Conservation (phyloP, 345 rosid species). For the Adansonia digitata region DNA sequence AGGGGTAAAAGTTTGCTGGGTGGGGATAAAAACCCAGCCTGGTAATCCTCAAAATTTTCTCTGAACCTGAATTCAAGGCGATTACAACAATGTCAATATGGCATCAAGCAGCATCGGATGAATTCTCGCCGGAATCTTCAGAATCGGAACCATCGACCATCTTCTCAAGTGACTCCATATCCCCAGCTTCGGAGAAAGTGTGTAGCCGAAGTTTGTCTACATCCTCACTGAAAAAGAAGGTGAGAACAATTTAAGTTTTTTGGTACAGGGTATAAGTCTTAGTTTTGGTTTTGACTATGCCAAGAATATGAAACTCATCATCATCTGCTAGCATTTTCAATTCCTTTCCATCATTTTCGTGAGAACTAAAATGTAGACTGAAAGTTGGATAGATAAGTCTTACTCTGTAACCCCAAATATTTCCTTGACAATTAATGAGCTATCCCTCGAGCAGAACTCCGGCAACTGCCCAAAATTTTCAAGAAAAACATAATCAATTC, state of each 20-base stretch:
- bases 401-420: conserved; percentile 95
- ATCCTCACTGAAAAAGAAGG: conserved; percentile 56
- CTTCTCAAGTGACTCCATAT: conserved; percentile 74
- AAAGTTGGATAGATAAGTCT: conserved; percentile 16
- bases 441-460: conserved; percentile 75
- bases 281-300: neutral
- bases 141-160: conserved; percentile 66
- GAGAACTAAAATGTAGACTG: neutral
- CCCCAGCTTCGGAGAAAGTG: conserved; percentile 77
- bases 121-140: conserved; percentile 35
- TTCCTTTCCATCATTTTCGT: neutral
- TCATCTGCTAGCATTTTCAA: neutral
- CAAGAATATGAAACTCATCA: neutral
- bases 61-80: neutral
- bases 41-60: neutral
- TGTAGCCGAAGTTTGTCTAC: conserved; percentile 71
- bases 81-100: neutral
- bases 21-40: neutral
- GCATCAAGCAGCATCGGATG: conserved; percentile 12
- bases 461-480: conserved; percentile 50
- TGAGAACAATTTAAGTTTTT: neutral
- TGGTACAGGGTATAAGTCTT: neutral
- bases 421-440: conserved; percentile 81
- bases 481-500: conserved; percentile 17
- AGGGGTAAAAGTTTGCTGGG: neutral